phyloP scores from a whole-genome alignment of 2,329 filamentous ascomycete genomes.

The Reticulascus tulasneorum region DNA sequence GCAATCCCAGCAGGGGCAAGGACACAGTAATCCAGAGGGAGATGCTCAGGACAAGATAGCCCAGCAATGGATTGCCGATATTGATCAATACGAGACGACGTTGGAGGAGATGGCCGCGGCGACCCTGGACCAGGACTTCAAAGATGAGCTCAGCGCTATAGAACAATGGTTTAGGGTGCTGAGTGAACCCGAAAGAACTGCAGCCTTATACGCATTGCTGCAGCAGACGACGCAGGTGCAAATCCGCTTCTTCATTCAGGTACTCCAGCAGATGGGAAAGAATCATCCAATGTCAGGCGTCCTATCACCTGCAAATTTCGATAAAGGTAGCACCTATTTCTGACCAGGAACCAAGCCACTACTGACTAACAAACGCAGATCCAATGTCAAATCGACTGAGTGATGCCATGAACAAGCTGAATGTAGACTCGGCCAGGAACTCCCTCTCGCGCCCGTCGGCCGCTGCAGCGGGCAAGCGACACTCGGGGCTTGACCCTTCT shows the following conservation, averaged over 20 bases:
- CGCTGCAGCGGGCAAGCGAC: constrained; percentile 77
- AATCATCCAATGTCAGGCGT: constrained; percentile 96
- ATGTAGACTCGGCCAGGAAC: constrained; percentile 80
- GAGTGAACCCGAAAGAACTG: constrained; percentile 93
- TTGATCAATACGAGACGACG: constrained; percentile 98
- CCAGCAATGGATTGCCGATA: constrained; percentile 98
- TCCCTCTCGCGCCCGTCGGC: constrained; percentile 78
- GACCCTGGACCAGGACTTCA: constrained; percentile 98
- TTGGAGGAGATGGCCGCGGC: constrained; percentile 98
- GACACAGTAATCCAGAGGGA: constrained; percentile 63
- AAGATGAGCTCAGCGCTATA: constrained; percentile 96
- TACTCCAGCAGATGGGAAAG: constrained; percentile 98
- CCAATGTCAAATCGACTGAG: constrained; percentile 94
- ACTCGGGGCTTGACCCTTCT: constrained; percentile 87
- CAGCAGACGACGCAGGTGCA: constrained; percentile 99
- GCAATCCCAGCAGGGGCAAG: constrained; percentile 64
- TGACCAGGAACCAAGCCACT: not conserved
- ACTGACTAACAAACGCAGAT: constrained; percentile 52
- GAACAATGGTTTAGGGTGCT: constrained; percentile 99
- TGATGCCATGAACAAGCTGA: constrained; percentile 95
- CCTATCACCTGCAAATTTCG: constrained; percentile 90
- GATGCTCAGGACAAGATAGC: constrained; percentile 91
- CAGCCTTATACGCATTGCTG: constrained; percentile 88
- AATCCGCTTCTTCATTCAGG: constrained; percentile 98
- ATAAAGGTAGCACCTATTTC: constrained; percentile 67